These are phyloP conservation scores for Protomyces inundatus DNA, from an alignment of 1,139 yeast species.

Conservation along the genomic window DNA sequence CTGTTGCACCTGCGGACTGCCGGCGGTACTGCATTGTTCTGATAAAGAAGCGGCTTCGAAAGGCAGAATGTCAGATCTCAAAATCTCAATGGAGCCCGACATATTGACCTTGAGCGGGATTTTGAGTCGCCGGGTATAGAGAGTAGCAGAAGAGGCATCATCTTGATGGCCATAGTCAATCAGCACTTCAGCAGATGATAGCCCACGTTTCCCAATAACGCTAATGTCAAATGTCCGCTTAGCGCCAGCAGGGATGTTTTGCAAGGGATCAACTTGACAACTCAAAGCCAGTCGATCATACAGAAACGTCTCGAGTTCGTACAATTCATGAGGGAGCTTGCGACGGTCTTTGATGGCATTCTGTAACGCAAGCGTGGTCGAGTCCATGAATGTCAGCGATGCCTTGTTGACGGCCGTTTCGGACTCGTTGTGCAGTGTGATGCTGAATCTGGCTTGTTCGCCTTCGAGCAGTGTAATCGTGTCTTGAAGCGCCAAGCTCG, in stretches of 20 bases:
- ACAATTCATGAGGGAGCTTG: conserved; percentile 54
- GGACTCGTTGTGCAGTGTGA: conserved; percentile 57
- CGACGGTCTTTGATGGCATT: conserved; percentile 38
- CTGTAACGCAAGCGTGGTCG: conserved; percentile 63
- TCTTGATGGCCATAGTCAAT: conserved; percentile 54
- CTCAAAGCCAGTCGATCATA: conserved; percentile 55
- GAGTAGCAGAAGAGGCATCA: background rate
- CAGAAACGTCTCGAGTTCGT: conserved; percentile 70
- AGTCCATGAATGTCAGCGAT: conserved; percentile 64
- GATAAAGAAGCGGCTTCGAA: conserved; percentile 34
- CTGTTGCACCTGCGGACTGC: background rate
- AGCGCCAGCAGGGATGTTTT: conserved; percentile 31
- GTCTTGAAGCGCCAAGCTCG: conserved; percentile 40
- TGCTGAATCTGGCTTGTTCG: conserved; percentile 51
- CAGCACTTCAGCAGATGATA: conserved; percentile 59
- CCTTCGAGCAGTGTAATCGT: conserved; percentile 82
- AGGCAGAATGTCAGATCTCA: conserved; percentile 68
- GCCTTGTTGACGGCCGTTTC: conserved; percentile 51
- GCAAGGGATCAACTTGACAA: conserved; percentile 24
- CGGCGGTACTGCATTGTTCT: background rate
- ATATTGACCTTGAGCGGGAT: conserved; percentile 67
- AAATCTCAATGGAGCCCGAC: conserved; percentile 63
- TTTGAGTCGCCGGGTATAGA: conserved; percentile 52
- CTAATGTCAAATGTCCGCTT: conserved; percentile 49
- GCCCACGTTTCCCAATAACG: conserved; percentile 66